phyloP scores from a whole-genome alignment of 257 asterid genomes.

The Solanum tarijense region DNA sequence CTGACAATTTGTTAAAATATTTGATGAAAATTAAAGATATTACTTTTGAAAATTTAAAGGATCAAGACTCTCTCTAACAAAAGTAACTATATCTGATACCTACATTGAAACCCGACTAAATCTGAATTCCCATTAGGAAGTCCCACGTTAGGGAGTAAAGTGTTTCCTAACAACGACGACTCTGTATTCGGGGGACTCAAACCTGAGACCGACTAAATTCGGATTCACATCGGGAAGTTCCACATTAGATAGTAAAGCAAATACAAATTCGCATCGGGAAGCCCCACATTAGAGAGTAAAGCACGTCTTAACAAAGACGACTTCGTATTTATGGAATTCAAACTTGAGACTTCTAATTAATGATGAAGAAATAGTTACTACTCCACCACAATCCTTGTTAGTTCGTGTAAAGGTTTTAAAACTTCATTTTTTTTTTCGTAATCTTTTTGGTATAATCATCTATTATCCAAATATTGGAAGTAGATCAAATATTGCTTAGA shows the following conservation, averaged over 20 bases:
- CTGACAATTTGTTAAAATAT: background rate
- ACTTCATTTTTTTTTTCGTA: background rate
- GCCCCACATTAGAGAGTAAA: background rate
- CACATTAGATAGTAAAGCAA: background rate
- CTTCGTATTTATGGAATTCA: rapidly evolving
- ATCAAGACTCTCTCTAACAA: background rate
- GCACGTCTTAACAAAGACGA: no score
- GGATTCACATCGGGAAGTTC: background rate
- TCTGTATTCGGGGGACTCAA: background rate
- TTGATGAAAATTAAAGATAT: background rate
- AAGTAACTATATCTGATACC: rapidly evolving
- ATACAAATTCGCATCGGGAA: background rate
- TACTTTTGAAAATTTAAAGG: background rate
- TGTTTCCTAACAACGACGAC: background rate
- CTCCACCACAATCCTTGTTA: background rate
- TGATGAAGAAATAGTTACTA: no score
- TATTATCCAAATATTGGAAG: background rate
- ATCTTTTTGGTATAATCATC: background rate
- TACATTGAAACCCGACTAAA: no score
- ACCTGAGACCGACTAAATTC: background rate
- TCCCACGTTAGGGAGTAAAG: background rate
- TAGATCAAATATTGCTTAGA: background rate
- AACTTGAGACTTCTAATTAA: no score
- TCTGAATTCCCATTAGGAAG: background rate
- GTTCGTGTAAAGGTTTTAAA: background rate